phyloP scores from a whole-genome alignment of 768 basidiomycete species.

The Gloeophyllum trabeum region DNA sequence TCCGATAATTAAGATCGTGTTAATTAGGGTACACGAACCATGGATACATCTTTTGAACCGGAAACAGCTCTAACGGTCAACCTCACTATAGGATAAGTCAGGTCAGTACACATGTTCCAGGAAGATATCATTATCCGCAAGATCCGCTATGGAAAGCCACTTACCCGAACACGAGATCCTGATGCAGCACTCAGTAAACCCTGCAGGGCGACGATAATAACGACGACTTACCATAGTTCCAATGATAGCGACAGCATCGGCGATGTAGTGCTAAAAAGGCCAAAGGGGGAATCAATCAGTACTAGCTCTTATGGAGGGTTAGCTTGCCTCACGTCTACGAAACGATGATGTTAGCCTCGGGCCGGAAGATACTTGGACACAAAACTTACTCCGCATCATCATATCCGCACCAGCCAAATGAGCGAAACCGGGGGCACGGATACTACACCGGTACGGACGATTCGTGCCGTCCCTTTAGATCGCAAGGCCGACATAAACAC shows the following conservation, averaged over 20 bases:
- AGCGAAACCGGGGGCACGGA: constrained; percentile 93
- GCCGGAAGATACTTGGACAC: too few relatives aligned
- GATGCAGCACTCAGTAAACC: constrained; percentile 4
- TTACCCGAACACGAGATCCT: constrained; percentile 92
- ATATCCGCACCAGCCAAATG: constrained; percentile 95
- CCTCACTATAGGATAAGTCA: constrained; percentile 23
- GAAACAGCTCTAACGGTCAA: constrained; percentile 24
- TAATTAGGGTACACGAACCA: too few relatives aligned
- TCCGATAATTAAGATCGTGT: too few relatives aligned
- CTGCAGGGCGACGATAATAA: constrained; percentile 2
- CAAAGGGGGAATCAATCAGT: constrained; percentile 5
- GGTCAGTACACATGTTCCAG: constrained; percentile 1
- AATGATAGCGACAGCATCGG: constrained; percentile 93
- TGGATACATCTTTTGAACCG: neutral
- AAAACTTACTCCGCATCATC: constrained; percentile 84
- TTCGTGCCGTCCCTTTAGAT: constrained; percentile 95
- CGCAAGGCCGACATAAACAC: neutral
- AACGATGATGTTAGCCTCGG: too few relatives aligned
- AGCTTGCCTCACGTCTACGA: constrained; percentile 25
- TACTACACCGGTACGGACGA: constrained; percentile 94
- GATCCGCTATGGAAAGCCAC: too few relatives aligned
- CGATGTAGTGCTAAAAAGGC: constrained; percentile 63
- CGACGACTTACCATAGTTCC: constrained; percentile 77
- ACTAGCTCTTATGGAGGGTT: neutral
- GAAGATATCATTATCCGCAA: too few relatives aligned